Conservation (phyloP, 2,329 filamentous ascomycete species). For the Aspergillus ochraceoroseus region DNA sequence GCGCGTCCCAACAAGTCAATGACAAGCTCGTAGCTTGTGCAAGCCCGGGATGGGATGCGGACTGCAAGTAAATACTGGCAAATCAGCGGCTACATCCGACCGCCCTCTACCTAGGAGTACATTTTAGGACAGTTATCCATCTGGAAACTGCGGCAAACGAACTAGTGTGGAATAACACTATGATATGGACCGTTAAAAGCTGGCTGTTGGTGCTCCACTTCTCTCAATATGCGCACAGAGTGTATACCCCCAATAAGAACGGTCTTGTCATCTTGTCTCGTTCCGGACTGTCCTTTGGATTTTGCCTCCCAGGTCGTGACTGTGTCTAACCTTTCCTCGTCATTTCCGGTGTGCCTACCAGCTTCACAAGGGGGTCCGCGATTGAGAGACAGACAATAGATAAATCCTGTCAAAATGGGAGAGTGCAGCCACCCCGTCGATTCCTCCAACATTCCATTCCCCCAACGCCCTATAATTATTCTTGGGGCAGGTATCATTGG, state of each 20-base stretch:
- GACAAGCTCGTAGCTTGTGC: background rate
- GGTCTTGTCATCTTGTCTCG: background rate
- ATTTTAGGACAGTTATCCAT: too few species aligned
- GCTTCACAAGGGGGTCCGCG: background rate
- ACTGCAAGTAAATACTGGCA: background rate
- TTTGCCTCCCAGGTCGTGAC: background rate
- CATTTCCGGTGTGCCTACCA: background rate
- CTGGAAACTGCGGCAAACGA: too few species aligned
- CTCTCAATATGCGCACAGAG: background rate
- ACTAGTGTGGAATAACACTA: too few species aligned
- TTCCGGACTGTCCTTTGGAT: background rate
- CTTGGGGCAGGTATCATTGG: constrained; percentile 41
- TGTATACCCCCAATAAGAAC: too few species aligned
- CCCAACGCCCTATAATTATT: constrained; percentile 35
- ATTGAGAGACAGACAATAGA: too few species aligned
- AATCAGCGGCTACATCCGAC: constrained; percentile 6
- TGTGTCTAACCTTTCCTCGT: background rate
- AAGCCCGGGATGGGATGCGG: too few species aligned
- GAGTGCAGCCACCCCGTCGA: constrained; percentile 12
- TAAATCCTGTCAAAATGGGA: constrained; percentile 18
- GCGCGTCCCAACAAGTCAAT: background rate
- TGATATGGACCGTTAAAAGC: background rate
- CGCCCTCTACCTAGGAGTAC: background rate
- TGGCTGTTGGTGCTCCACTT: background rate
- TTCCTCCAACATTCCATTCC: constrained; percentile 30